Evolutionary conservation across 2,329 filamentous ascomycete genomes (phyloP), one percentile per base, ranked within the genome.

Genomic region (Raffaelea arxii): DNA sequence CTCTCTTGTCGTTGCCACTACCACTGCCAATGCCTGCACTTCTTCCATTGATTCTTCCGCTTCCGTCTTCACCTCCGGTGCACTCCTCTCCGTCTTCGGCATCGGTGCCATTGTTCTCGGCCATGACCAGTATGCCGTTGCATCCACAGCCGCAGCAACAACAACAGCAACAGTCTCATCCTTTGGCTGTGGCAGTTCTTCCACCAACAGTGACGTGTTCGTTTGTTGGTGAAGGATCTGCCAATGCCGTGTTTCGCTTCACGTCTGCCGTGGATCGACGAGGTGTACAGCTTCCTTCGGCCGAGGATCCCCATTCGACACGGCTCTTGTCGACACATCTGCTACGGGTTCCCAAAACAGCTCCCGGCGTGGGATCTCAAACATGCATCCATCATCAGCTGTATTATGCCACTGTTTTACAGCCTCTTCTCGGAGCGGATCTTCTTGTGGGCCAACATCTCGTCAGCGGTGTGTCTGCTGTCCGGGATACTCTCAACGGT

Each of bases 201-300:
- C 45, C 47, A 2, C 10, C 25, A 3, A 22, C 16, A 2, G 27
- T 32, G 53, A 54, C 42, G 66, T 77, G 41, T 30, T 43, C 14
- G 18, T 49, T 48, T 47, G 63, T 78, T 19, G 74, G 72, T 18
- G 86, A 91, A 62, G 86, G 86, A 19, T 81, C 83, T 23, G 85
- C 86, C 44, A 90, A 91, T 61, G 74, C 84, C 43, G 81, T 90
- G 52, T 89, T 86, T 57, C 19, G 32, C 19, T 36, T 36, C 32
- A 36, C 32, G 6, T 36, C 16, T n/a, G 14, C 32, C 32, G 14
- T 18, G 32, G 37, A 9, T 16, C 18, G 9, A 40, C n/a, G n/a
- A n/a, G n/a, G n/a, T n/a, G n/a, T n/a, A n/a, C n/a, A n/a, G n/a
- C n/a, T n/a, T n/a, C n/a, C n/a, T n/a, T n/a, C n/a, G n/a, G n/a